Percentiles rank a stretch among this genome's conserved stretches.
Conservation (phyloP, 169 alveolate species). For the Plasmodium gallinaceum region DNA sequence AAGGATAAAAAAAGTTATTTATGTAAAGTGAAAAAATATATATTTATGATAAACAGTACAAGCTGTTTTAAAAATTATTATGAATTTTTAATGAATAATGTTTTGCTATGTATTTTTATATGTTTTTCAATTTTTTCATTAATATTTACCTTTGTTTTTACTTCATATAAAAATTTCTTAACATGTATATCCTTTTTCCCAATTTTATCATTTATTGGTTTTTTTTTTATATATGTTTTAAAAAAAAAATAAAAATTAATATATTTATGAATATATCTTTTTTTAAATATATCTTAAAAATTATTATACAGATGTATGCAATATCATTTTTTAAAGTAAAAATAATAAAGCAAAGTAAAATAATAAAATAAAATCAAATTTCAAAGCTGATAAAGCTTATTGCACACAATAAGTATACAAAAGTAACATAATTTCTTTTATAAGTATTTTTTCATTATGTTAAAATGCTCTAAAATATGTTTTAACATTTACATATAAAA, state of each 20-base stretch:
- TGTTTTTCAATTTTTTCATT: conserved; percentile 44
- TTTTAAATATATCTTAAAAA: too few relatives aligned
- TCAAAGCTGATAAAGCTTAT: too few relatives aligned
- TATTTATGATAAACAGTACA: conserved; percentile 15
- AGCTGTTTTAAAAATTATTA: conserved; percentile 20
- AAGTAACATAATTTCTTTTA: too few relatives aligned
- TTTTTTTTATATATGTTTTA: not conserved
- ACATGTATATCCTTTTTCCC: not conserved
- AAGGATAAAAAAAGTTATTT: not conserved
- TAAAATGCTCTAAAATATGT: too few relatives aligned
- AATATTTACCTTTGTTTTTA: conserved; percentile 16
- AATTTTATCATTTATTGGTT: not conserved
- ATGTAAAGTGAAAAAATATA: conserved; percentile 17
- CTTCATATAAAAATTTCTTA: conserved; percentile 10
- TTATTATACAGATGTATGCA: too few relatives aligned
- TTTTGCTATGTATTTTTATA: conserved; percentile 40
- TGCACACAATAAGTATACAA: too few relatives aligned
- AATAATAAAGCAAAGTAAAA: too few relatives aligned
- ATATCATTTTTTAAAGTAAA: too few relatives aligned
- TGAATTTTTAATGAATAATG: conserved; percentile 30
- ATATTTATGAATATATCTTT: too few relatives aligned
- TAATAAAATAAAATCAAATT: too few relatives aligned
- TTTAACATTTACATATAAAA: too few relatives aligned
- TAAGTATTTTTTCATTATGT: too few relatives aligned
- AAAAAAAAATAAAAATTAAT: not conserved